Evolutionary conservation across 768 basidiomycete genomes (phyloP).

Genomic region (Panus rudis): DNA sequence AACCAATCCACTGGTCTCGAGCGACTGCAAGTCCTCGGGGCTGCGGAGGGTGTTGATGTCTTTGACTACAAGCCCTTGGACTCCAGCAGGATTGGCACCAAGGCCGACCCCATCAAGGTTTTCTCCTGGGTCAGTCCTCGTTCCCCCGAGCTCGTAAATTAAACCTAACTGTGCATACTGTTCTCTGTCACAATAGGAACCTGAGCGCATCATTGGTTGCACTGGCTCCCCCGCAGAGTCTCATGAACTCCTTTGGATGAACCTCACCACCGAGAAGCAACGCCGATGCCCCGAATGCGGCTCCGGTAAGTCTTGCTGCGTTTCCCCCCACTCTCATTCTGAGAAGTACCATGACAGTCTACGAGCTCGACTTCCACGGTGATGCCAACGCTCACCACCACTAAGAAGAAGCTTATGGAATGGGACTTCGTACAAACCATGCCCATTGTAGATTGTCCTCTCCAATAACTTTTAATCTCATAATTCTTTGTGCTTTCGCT

Average conservation of each 20-base stretch:
- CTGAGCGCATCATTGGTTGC: slow-evolving; percentile 85
- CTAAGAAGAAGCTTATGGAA: background rate
- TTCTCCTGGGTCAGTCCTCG: slow-evolving; percentile 70
- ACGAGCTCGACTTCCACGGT: slow-evolving; percentile 68
- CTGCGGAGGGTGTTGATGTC: slow-evolving; percentile 79
- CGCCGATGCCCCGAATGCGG: slow-evolving; percentile 91
- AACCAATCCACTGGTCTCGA: slow-evolving; percentile 95
- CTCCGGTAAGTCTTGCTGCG: slow-evolving; percentile 54
- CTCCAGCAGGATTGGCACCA: slow-evolving; percentile 80
- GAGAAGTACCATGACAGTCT: no score
- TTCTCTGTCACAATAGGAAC: slow-evolving; percentile 41
- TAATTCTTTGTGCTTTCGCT: no score
- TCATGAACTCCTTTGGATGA: slow-evolving; percentile 89
- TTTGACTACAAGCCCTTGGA: slow-evolving; percentile 88
- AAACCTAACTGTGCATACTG: background rate
- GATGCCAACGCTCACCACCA: slow-evolving; percentile 35
- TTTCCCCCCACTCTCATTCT: background rate
- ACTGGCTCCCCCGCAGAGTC: slow-evolving; percentile 94
- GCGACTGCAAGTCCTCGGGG: slow-evolving; percentile 87
- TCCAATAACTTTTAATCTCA: no score
- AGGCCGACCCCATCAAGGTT: slow-evolving; percentile 81
- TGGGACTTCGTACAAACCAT: no score
- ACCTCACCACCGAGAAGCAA: slow-evolving; percentile 53
- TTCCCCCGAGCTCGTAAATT: background rate
- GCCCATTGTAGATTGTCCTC: no score